Evolutionary conservation across 495 filamentous ascomycete species (phyloP).

Genomic region (Neurospora pannonica): DNA sequence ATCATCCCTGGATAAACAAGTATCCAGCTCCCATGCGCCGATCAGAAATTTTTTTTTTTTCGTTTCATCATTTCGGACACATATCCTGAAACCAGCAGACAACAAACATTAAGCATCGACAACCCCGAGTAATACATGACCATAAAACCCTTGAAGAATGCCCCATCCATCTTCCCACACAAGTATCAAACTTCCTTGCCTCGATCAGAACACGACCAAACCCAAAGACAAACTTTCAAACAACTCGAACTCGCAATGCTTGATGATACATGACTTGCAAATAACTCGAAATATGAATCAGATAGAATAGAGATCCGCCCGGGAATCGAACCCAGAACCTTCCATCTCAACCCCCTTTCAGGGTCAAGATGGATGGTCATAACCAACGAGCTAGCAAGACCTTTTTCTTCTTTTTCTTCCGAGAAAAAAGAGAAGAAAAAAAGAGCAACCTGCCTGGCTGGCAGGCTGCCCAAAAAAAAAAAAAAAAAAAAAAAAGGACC

Average conservation of each 20-base stretch:
- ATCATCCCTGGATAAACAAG: background rate
- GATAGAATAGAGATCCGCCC: background rate
- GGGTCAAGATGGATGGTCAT: background rate
- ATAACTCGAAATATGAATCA: background rate
- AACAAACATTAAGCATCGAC: too few species aligned
- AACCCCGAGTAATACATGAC: too few species aligned
- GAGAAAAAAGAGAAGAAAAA: background rate
- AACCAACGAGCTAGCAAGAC: background rate
- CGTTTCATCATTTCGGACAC: background rate
- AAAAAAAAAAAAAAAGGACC: too few species aligned
- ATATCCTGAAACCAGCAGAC: too few species aligned
- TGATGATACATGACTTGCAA: background rate
- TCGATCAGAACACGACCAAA: too few species aligned
- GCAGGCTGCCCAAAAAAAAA: too few species aligned
- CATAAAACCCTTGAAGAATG: too few species aligned
- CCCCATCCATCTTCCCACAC: too few species aligned
- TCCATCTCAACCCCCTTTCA: background rate
- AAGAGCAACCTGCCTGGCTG: background rate
- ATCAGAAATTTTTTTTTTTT: background rate
- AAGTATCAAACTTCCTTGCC: too few species aligned
- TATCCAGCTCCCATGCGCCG: background rate
- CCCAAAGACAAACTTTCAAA: too few species aligned
- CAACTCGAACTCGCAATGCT: too few species aligned
- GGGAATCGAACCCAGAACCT: background rate
- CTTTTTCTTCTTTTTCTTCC: background rate